phyloP scores from a whole-genome alignment of 2,329 filamentous ascomycete species.

The Aphanocladium album region DNA sequence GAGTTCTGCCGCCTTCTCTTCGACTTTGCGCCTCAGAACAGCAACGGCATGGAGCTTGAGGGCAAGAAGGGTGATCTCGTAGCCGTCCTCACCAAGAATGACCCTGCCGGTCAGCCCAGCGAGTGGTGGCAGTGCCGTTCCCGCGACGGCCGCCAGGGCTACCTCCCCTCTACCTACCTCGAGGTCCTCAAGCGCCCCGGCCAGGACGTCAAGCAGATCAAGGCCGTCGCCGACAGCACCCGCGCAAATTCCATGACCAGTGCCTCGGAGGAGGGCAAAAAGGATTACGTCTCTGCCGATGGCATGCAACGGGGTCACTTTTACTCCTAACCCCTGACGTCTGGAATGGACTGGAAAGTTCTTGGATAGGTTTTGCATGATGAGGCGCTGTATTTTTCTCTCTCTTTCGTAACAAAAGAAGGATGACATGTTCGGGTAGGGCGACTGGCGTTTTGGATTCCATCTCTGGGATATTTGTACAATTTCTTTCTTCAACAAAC shows the following conservation, averaged over 20 bases:
- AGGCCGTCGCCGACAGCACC: slow-evolving; percentile 42
- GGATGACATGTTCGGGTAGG: not conserved
- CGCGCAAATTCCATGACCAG: slow-evolving; percentile 48
- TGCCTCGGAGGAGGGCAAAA: slow-evolving; percentile 39
- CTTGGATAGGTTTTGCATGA: not conserved
- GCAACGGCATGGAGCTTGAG: slow-evolving; percentile 71
- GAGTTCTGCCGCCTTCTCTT: slow-evolving; percentile 95
- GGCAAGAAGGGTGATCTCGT: slow-evolving; percentile 95
- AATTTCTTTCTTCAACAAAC: not conserved
- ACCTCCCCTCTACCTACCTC: slow-evolving; percentile 85
- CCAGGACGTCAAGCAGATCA: slow-evolving; percentile 47
- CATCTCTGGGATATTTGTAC: not conserved
- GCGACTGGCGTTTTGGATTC: slow-evolving; percentile 10
- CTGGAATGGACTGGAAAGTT: not conserved
- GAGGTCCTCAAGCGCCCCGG: slow-evolving; percentile 61
- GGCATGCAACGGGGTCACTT: slow-evolving; percentile 56
- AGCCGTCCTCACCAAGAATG: slow-evolving; percentile 85
- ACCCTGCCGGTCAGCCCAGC: slow-evolving; percentile 84
- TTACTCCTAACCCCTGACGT: slow-evolving; percentile 38
- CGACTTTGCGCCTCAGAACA: slow-evolving; percentile 81
- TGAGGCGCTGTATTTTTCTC: slow-evolving; percentile 3
- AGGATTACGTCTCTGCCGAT: slow-evolving; percentile 48
- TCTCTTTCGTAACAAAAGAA: not conserved
- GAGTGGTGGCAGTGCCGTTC: slow-evolving; percentile 98
- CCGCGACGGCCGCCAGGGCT: slow-evolving; percentile 83